A percentile compares a stretch with the other conserved stretches of the same genome.
Conservation (phyloP, 129 eudicot species). For the Ambrosia artemisiifolia region DNA sequence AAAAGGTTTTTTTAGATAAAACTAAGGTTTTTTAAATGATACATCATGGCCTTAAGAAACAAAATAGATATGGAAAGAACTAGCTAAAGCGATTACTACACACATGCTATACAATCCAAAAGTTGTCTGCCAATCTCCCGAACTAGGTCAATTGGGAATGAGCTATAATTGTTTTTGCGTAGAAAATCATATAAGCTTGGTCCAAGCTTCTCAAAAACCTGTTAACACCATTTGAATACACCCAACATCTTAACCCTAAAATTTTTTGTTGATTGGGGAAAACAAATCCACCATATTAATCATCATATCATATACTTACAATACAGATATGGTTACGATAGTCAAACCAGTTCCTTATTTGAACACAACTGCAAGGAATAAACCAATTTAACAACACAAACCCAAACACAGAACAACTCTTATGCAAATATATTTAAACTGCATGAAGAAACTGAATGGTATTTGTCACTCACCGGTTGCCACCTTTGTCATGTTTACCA, state of each 20-base stretch:
- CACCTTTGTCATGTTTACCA: slow-evolving; percentile 84
- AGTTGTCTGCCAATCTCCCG: slow-evolving; percentile 99
- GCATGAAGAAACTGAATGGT: neutral
- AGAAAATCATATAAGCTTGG: slow-evolving; percentile 99
- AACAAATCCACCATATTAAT: slow-evolving; percentile 72
- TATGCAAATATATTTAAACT: slow-evolving; percentile 50
- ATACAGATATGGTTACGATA: slow-evolving; percentile 99
- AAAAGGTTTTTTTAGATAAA: neutral
- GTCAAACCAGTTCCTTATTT: slow-evolving; percentile 99
- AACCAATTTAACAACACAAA: slow-evolving; percentile 57
- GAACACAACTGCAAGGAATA: slow-evolving; percentile 98
- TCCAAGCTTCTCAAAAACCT: slow-evolving; percentile 99
- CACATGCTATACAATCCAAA: slow-evolving; percentile 98
- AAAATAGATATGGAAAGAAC: slow-evolving; percentile 9
- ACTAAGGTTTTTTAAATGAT: neutral
- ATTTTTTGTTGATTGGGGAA: slow-evolving; percentile 58
- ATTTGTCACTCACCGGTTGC: slow-evolving; percentile 69
- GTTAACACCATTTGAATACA: slow-evolving; percentile 59
- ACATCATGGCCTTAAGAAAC: slow-evolving; percentile 4
- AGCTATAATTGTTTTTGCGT: slow-evolving; percentile 96
- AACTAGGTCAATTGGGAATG: slow-evolving; percentile 96
- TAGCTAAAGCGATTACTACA: slow-evolving; percentile 57
- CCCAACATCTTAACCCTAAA: slow-evolving; percentile 62
- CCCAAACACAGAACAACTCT: slow-evolving; percentile 29
- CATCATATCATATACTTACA: slow-evolving; percentile 63